A percentile compares a stretch with the other conserved stretches of the same genome.
Conservation (phyloP, 345 rosid species). For the Rhodamnia argentea region DNA sequence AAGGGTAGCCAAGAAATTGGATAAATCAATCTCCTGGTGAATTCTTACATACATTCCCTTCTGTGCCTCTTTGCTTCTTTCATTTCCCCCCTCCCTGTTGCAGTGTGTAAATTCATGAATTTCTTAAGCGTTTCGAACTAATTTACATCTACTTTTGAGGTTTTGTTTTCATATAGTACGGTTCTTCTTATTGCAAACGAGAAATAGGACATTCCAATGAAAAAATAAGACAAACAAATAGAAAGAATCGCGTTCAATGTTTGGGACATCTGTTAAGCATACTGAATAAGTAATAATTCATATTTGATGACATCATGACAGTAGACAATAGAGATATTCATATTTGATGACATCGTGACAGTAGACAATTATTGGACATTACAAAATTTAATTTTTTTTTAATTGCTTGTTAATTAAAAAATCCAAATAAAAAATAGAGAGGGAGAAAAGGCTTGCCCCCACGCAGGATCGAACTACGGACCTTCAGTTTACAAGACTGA, state of each 20-base stretch:
- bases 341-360: not conserved
- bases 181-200: not conserved
- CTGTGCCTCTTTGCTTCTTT: not conserved
- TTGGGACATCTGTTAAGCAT: not conserved
- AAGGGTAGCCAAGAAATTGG: not conserved
- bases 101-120: not conserved
- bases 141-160: not conserved
- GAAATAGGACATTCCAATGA: not conserved
- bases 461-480: constrained; percentile 77
- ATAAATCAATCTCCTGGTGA: not conserved
- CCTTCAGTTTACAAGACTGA: constrained; percentile 84
- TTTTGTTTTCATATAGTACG: too few species aligned
- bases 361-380: not conserved
- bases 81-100: not conserved
- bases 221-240: not conserved
- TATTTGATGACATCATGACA: not conserved
- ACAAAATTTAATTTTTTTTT: not conserved
- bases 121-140: not conserved
- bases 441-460: constrained; percentile 21
- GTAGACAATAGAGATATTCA: not conserved
- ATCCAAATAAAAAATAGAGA: not conserved
- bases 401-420: not conserved
- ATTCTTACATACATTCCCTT: not conserved
- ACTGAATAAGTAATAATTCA: not conserved
- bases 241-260: rapidly evolving